phyloP scores from a whole-genome alignment of 176 grass and related monocot species.

The Hordeum marinum region DNA sequence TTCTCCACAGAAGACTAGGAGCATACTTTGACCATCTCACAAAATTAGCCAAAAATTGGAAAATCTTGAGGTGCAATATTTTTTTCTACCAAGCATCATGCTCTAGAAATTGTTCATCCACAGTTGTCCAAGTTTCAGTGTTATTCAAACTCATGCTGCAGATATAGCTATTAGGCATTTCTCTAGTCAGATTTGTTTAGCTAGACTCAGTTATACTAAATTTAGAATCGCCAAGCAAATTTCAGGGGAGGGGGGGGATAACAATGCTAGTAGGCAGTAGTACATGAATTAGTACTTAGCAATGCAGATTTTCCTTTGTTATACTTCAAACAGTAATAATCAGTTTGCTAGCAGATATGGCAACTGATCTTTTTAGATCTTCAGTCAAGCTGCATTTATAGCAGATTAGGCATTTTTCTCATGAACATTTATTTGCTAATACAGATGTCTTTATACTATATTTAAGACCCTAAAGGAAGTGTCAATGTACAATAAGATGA shows the following conservation, averaged over 20 bases:
- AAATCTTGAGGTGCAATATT: no score
- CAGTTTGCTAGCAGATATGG: neutral
- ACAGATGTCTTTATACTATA: neutral
- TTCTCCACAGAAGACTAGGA: neutral
- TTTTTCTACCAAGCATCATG: no score
- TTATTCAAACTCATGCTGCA: slow-evolving; percentile 73
- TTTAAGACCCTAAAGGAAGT: neutral
- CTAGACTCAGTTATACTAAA: neutral
- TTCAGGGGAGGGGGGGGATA: no score
- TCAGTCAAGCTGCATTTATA: neutral
- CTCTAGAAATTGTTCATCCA: neutral
- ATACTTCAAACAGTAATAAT: neutral
- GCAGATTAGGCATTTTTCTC: neutral
- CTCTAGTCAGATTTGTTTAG: neutral
- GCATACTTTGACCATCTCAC: no score
- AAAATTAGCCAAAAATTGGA: no score
- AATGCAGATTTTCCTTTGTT: neutral
- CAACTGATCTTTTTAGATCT: neutral
- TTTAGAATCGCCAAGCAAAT: neutral
- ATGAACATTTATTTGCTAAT: neutral
- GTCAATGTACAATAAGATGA: neutral
- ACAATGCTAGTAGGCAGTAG: no score
- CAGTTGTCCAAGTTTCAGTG: slow-evolving; percentile 48
- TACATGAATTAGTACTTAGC: neutral
- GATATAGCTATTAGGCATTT: neutral